Evolutionary conservation across 768 basidiomycete genomes (phyloP).

Genomic region (Stropharia rugosoannulata): DNA sequence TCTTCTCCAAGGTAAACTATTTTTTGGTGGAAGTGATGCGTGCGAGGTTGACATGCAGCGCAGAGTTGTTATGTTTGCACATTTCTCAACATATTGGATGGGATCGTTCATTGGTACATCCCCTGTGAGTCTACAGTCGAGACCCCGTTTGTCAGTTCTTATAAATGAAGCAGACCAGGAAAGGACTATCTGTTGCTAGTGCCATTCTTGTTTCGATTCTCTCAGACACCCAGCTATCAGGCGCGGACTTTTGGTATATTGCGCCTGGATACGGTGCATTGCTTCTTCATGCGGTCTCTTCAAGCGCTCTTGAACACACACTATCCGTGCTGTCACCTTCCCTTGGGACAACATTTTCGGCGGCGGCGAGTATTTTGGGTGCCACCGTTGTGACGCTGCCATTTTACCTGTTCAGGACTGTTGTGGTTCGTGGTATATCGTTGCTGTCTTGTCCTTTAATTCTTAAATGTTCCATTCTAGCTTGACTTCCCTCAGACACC

Average conservation of each 20-base stretch:
- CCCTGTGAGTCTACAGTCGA: constrained; percentile 37
- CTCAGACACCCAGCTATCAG: constrained; percentile 49
- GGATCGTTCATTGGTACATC: constrained; percentile 47
- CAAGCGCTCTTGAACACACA: constrained; percentile 64
- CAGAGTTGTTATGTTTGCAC: constrained; percentile 69
- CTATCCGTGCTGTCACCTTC: constrained; percentile 55
- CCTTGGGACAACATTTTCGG: constrained; percentile 54
- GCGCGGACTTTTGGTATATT: constrained; percentile 39
- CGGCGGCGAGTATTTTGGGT: constrained; percentile 57
- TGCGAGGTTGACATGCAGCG: not conserved
- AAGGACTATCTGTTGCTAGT: constrained; percentile 41
- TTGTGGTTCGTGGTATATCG: constrained; percentile 46
- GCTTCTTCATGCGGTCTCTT: constrained; percentile 54
- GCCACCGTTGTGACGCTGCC: constrained; percentile 63
- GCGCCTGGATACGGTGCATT: constrained; percentile 71
- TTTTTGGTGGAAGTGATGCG: not conserved
- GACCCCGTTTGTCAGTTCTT: not conserved
- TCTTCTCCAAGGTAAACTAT: constrained; percentile 62
- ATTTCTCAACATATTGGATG: constrained; percentile 71
- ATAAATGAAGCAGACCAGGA: constrained; percentile 41
- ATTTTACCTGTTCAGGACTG: constrained; percentile 58
- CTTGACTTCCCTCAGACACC: constrained; percentile 51
- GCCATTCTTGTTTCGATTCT: constrained; percentile 57
- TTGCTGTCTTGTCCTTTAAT: not conserved
- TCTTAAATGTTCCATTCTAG: constrained; percentile 27